A percentile compares a stretch with the other conserved stretches of the same genome.
These are phyloP conservation scores for Tulasnella sp. DNA, from an alignment of 768 basidiomycete genomes.

Conservation along the genomic window DNA sequence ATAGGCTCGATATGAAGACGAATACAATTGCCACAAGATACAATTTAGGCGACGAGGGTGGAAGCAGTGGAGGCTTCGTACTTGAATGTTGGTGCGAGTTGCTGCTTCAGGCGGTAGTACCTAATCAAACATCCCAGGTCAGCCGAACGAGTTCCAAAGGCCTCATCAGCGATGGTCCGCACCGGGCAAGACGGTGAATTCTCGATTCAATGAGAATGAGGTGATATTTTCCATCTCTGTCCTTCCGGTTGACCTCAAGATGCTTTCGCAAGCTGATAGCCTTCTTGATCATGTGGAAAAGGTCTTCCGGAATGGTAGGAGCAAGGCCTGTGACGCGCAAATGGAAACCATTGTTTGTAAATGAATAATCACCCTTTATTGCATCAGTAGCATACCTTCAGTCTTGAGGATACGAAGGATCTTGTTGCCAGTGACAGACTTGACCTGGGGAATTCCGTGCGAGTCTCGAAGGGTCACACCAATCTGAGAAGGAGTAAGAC, in stretches of 20 bases:
- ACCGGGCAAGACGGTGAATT: slow-evolving; percentile 91
- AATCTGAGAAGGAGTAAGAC: slow-evolving; percentile 95
- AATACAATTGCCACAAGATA: neutral
- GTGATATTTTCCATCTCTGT: slow-evolving; percentile 96
- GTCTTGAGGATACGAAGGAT: slow-evolving; percentile 97
- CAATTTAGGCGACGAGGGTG: slow-evolving; percentile 54
- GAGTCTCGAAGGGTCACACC: slow-evolving; percentile 97
- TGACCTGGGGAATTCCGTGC: slow-evolving; percentile 97
- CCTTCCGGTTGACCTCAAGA: slow-evolving; percentile 95
- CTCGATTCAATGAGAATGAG: slow-evolving; percentile 98
- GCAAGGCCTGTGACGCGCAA: slow-evolving; percentile 67
- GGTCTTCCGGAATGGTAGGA: slow-evolving; percentile 97
- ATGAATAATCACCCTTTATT: slow-evolving; percentile 35
- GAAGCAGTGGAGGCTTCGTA: slow-evolving; percentile 96
- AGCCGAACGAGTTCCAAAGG: neutral
- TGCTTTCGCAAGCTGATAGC: slow-evolving; percentile 99
- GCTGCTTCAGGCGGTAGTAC: slow-evolving; percentile 98
- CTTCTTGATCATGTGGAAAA: slow-evolving; percentile 99
- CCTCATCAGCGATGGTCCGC: neutral
- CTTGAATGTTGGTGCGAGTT: slow-evolving; percentile 97
- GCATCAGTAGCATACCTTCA: slow-evolving; percentile 58
- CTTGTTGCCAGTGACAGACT: slow-evolving; percentile 98
- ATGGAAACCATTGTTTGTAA: neutral
- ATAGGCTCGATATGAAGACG: neutral
- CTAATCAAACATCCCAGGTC: neutral